phyloP scores from a whole-genome alignment of 805 yeast genomes.

The Cyberlindnera veronae region DNA sequence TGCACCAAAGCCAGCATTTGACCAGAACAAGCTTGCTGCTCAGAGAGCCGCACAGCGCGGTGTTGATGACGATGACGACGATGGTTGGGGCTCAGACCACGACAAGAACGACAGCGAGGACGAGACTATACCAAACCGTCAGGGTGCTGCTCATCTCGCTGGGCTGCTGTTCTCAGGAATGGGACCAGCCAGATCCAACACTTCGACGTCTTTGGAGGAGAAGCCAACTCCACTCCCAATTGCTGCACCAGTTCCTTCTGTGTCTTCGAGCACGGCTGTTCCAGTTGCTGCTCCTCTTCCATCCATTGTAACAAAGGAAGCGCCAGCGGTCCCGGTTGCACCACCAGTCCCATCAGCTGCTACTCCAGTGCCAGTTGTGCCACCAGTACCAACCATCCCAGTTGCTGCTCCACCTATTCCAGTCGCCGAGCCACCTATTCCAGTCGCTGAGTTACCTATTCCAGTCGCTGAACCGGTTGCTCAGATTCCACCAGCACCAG shows the following conservation, averaged over 20 bases:
- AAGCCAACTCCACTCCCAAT: constrained; percentile 23
- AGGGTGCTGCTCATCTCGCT: constrained; percentile 29
- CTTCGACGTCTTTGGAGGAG: constrained; percentile 20
- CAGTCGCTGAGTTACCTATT: constrained; percentile 8
- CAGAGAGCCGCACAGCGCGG: constrained; percentile 72
- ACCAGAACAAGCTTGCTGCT: constrained; percentile 57
- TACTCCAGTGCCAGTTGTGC: constrained; percentile 3
- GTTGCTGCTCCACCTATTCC: constrained; percentile 4
- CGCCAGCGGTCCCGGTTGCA: constrained; percentile 7
- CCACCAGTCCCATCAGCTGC: constrained; percentile 3
- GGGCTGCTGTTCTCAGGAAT: constrained; percentile 27
- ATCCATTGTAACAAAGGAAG: constrained; percentile 1
- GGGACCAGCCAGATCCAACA: constrained; percentile 26
- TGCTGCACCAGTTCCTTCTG: constrained; percentile 28
- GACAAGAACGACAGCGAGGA: constrained; percentile 32
- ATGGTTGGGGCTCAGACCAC: constrained; percentile 32
- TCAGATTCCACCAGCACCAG: not conserved
- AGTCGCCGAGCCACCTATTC: constrained; percentile 5
- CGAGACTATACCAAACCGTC: constrained; percentile 31
- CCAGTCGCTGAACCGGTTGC: not conserved
- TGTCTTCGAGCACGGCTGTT: constrained; percentile 13
- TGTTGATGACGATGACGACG: constrained; percentile 30
- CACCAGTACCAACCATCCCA: constrained; percentile 11
- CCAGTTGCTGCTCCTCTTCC: constrained; percentile 12
- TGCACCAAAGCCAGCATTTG: constrained; percentile 34